Evolutionary conservation across 1,284 basidiomycete genomes (phyloP), one percentile per base, ranked within the genome.

Genomic region (Kwoniella shivajii): DNA sequence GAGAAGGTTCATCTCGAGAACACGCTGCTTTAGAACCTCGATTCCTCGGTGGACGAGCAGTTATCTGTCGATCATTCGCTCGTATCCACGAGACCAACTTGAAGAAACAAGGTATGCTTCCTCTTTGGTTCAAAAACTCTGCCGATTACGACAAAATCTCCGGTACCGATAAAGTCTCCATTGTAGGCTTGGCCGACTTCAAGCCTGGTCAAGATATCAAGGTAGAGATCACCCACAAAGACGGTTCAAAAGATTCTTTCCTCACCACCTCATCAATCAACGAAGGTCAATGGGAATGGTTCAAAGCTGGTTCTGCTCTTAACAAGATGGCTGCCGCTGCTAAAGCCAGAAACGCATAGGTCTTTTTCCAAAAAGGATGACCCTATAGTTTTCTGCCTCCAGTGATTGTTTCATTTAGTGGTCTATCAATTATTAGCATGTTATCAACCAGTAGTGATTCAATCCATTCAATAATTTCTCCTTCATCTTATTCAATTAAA

Each of bases 1-100:
- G 95, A 75, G 95, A 98, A 82, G 94, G 94, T 69, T 96, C 92
- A 31, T 96, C 93, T 59, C 91, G 94, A 80, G 93, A 98, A 80
- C 94, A 96, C 82, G 95, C 94, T 69, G 95, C 94, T 56, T 88
- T 98, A 56, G 93, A 98, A 83, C 94, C 95, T 45, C 89, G 95
- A 60, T 98, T 88, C 87, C 88, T 98, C 65, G 94, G 94, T 73
- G 94, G 92, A 69, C 83, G 89, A 59, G 95, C 95, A 45, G 90
- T 98, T 82, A 95, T 99, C 79, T 88, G 88, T 73, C 87, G 92
- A 74, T 92, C 89, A 36, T 96, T 96, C 79, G 94, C 94, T 48
- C 91, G 94, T 82, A 97, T 98, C 81, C 94, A 97, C 83, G 92
- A 97, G 85, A 81, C 80, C 77, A 96, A 96, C 85, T 83, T 95